Base-by-base conservation (phyloP, 2,329 filamentous ascomycete species). In the Epichloe sylvatica region DNA sequence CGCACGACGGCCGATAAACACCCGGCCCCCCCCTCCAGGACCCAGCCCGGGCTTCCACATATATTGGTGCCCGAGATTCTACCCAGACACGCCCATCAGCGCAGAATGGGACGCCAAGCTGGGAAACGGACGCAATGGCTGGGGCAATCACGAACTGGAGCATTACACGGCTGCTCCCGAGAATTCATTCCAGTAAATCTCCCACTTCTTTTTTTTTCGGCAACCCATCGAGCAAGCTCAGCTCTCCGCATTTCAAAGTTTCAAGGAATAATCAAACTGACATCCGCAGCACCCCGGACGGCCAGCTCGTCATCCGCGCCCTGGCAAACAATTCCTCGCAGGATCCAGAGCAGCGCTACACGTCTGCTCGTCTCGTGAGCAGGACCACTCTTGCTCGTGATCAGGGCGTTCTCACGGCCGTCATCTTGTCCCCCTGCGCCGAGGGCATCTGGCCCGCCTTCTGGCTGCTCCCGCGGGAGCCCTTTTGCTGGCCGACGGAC, bases 121-220 rank as follows among this genome's bases (percentile, higher is more conserved):
- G 44, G 70, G 73, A 30, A 72, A 72, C 35, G 77, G 77, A 30
- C 70, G 69, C n/a, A 70, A 77, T 57, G 77, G 77, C 37, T 81
- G 77, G 77, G 77, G 77, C 21, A 81, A 81, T 57, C 73, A 77
- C 52, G 77, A 81, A 64, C 64, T 76, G 45, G 70, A 81, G 61
- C 73, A 76, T 63, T 81, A 81, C 59, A 74, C 73, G 5, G 63
- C 70, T 35, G 60, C 64, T 11, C 60, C 68, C 0, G 57, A 65
- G 4, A 80, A 80, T 56, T 71, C 71, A 21, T 81, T 80, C 59
- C 69, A 78, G 66, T 68, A 52, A 34, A 5, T 25, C 6, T 25
- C 23, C 23, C 2, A 7, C 23, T 8, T 13, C 17, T 15, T 35
- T 36, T 36, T 45, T 23, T 23, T 23, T 6, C 2, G 6, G 23